phyloP scores from a whole-genome alignment of 148 eudicot species.

The Polygonum maritimum region DNA sequence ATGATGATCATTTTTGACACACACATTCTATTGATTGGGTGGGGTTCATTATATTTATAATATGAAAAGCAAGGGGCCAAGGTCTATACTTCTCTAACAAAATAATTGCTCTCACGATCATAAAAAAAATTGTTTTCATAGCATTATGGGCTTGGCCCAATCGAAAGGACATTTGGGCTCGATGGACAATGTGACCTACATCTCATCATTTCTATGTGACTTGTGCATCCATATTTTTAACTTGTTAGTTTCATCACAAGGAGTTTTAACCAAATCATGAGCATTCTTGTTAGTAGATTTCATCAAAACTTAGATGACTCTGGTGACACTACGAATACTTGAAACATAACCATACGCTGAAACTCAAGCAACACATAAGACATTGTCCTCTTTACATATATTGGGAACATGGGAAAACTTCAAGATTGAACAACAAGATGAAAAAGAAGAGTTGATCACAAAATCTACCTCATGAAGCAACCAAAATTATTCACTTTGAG shows the following conservation, averaged over 20 bases:
- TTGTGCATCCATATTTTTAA: not conserved
- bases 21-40: not conserved
- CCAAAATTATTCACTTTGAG: constrained; percentile 29
- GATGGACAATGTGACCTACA: too few species aligned
- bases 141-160: too few species aligned
- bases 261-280: not conserved
- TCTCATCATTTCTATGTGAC: too few species aligned
- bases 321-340: constrained; percentile 17
- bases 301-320: not conserved
- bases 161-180: too few species aligned
- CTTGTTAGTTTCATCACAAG: not conserved
- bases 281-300: not conserved
- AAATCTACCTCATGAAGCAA: not conserved
- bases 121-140: too few species aligned
- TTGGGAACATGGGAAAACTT: not conserved
- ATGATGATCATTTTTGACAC: not conserved
- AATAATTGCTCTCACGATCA: not conserved
- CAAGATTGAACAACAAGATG: not conserved
- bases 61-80: not conserved
- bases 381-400: constrained; percentile 15
- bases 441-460: not conserved
- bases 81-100: not conserved
- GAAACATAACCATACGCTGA: constrained; percentile 19
- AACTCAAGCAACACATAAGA: constrained; percentile 14
- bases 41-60: not conserved